These are phyloP conservation scores for Pachysandra terminalis DNA, from an alignment of 164 flowering plant genomes.

Conservation along the genomic window DNA sequence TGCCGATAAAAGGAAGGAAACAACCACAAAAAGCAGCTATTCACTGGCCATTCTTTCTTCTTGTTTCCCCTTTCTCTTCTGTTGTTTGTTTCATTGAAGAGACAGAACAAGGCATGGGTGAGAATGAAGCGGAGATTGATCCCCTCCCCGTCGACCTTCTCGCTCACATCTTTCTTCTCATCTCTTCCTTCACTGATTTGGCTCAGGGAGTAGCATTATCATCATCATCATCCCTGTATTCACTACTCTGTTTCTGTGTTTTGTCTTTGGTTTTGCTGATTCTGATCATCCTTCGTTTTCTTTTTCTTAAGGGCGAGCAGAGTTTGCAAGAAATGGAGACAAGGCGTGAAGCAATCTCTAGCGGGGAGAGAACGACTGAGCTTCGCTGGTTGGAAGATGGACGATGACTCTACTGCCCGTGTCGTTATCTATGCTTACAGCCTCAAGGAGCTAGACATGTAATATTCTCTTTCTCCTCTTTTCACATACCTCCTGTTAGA, in stretches of 20 bases:
- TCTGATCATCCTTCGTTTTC: not conserved
- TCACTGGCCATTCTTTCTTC: too few species aligned
- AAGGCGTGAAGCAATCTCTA: conserved; percentile 70
- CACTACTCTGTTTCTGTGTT: not conserved
- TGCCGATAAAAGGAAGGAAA: too few species aligned
- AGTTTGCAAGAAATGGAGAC: conserved; percentile 87
- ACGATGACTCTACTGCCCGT: conserved; percentile 78
- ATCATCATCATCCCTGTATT: not conserved
- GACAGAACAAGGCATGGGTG: not conserved
- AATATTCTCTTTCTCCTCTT: conserved; percentile 9
- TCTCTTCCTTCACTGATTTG: conserved; percentile 64
- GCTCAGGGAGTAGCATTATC: conserved; percentile 45
- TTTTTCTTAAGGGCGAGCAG: conserved; percentile 24
- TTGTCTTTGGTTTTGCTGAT: not conserved
- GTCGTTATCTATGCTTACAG: conserved; percentile 57
- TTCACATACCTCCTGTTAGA: too few species aligned
- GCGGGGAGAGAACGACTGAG: conserved; percentile 63
- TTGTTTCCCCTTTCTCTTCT: too few species aligned
- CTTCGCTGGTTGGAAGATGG: conserved; percentile 89
- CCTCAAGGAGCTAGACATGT: conserved; percentile 96
- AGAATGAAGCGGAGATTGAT: conserved; percentile 46
- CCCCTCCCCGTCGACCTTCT: conserved; percentile 63
- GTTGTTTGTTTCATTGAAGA: too few species aligned
- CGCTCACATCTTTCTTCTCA: conserved; percentile 48
- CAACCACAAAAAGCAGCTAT: too few species aligned